These are phyloP conservation scores for Mrakiaceae sp. DNA, from an alignment of 1,284 basidiomycete genomes.

Conservation along the genomic window DNA sequence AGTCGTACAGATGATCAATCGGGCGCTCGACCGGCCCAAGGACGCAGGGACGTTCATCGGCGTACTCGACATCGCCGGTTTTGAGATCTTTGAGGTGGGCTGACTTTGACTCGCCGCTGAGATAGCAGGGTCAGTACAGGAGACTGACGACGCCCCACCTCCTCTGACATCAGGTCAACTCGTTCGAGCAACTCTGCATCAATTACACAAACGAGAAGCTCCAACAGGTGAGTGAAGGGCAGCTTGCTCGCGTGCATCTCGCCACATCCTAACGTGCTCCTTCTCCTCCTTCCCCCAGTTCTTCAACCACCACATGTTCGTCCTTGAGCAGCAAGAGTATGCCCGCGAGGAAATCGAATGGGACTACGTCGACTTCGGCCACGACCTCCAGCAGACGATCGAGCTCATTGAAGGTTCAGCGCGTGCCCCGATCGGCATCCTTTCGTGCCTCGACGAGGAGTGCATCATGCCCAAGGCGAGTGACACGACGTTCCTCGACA, in stretches of 20 bases:
- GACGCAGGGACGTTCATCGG: conserved; percentile 94
- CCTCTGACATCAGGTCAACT: conserved; percentile 41
- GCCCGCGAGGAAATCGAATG: conserved; percentile 93
- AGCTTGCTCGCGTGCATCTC: too few relatives aligned
- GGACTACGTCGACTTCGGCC: conserved; percentile 97
- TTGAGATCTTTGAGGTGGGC: conserved; percentile 64
- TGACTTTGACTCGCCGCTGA: neutral
- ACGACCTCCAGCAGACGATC: conserved; percentile 96
- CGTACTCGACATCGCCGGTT: conserved; percentile 97
- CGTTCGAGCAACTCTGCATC: conserved; percentile 96
- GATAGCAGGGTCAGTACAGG: neutral
- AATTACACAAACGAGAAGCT: conserved; percentile 98
- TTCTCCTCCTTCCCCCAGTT: conserved; percentile 39
- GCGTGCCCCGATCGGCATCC: conserved; percentile 62
- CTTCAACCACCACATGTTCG: conserved; percentile 99
- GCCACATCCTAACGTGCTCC: neutral
- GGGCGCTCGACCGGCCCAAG: conserved; percentile 82
- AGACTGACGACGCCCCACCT: neutral
- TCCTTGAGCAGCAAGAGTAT: conserved; percentile 98
- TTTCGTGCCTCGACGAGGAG: conserved; percentile 92
- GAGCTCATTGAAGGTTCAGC: conserved; percentile 79
- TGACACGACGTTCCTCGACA: conserved; percentile 89
- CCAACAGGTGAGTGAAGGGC: conserved; percentile 46
- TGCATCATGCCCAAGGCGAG: conserved; percentile 99
- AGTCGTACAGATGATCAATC: conserved; percentile 91